These are phyloP conservation scores for Chytridium lagenaria DNA, from an alignment of 371 early-diverging fungal species.

Conservation along the genomic window DNA sequence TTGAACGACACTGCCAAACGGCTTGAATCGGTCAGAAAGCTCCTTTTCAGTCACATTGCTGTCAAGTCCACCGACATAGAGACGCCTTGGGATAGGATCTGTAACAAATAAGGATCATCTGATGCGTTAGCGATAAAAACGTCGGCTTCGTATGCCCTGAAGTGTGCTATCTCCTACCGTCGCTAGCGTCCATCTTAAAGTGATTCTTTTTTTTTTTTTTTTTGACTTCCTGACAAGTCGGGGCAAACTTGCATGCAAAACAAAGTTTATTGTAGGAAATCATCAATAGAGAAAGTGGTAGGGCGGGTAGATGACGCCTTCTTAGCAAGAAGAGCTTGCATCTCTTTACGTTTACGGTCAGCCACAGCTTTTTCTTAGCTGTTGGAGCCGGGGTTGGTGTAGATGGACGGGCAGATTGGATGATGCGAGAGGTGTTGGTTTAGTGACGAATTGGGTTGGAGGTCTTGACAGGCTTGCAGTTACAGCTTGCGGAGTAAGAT, in stretches of 20 bases:
- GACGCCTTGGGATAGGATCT: conserved; percentile 2
- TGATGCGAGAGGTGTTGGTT: not conserved
- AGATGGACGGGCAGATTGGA: too few relatives aligned
- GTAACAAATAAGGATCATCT: not conserved
- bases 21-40: not conserved
- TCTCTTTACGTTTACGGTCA: conserved; percentile 1
- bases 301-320: not conserved
- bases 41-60: conserved; percentile 4
- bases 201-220: not conserved
- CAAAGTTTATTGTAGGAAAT: not conserved
- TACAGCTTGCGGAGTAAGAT: too few relatives aligned
- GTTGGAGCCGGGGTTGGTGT: not conserved
- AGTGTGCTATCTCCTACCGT: not conserved
- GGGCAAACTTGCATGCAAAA: not conserved
- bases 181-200: not conserved
- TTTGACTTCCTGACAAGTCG: not conserved
- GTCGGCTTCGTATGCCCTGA: not conserved
- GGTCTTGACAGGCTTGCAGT: not conserved
- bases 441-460: not conserved
- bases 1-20: conserved; percentile 1
- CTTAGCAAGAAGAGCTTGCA: not conserved
- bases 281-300: not conserved
- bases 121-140: not conserved
- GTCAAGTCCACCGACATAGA: conserved; percentile 11
- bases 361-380: not conserved